Percentiles rank a stretch among this genome's conserved stretches.
Conservation (phyloP, 2,329 filamentous ascomycete species). For the Alternaria viburni region DNA sequence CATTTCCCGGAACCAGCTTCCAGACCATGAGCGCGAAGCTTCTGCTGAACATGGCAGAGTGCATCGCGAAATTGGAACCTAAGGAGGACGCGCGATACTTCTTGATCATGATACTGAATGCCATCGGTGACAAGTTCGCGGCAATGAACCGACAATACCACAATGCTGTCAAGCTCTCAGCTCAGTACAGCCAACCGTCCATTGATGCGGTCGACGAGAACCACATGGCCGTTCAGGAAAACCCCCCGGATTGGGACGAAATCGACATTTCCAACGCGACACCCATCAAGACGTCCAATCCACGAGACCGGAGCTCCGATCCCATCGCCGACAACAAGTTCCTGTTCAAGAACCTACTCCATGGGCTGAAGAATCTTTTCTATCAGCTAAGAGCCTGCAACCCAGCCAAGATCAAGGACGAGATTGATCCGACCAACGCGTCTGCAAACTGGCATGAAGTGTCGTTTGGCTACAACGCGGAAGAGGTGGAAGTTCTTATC, state of each 20-base stretch:
- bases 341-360: slow-evolving; percentile 94
- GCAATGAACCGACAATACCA: slow-evolving; percentile 96
- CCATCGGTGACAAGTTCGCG: slow-evolving; percentile 97
- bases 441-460: slow-evolving; percentile 94
- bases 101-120: slow-evolving; percentile 95
- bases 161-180: slow-evolving; percentile 92
- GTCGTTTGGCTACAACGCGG: slow-evolving; percentile 93
- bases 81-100: slow-evolving; percentile 96
- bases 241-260: slow-evolving; percentile 92
- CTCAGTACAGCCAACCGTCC: slow-evolving; percentile 71
- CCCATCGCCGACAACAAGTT: slow-evolving; percentile 98
- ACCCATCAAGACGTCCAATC: slow-evolving; percentile 93
- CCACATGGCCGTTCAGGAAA: slow-evolving; percentile 81
- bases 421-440: slow-evolving; percentile 77
- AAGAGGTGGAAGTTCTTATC: slow-evolving; percentile 94
- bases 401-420: slow-evolving; percentile 60
- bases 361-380: slow-evolving; percentile 94
- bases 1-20: slow-evolving; percentile 96
- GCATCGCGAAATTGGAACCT: slow-evolving; percentile 90
- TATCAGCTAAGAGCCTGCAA: slow-evolving; percentile 94
- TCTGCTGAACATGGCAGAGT: slow-evolving; percentile 96
- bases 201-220: slow-evolving; percentile 72
- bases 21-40: slow-evolving; percentile 99
- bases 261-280: slow-evolving; percentile 96
- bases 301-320: slow-evolving; percentile 84